These are phyloP conservation scores for Juncus effusus DNA, from an alignment of 176 grass and related monocot species.

Conservation along the genomic window DNA sequence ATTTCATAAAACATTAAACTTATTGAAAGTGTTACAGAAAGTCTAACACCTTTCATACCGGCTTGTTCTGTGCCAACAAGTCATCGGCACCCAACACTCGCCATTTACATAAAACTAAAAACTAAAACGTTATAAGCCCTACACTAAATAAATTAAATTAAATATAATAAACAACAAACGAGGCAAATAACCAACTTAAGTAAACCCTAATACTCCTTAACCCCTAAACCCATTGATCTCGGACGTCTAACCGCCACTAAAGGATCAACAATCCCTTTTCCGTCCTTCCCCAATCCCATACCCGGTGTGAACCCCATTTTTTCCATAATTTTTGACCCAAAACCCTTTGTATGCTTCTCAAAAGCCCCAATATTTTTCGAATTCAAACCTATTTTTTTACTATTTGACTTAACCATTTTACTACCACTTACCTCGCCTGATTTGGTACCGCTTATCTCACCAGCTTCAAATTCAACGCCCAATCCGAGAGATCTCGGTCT, in stretches of 20 bases:
- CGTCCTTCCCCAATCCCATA: constrained; percentile 65
- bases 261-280: constrained; percentile 59
- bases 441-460: constrained; percentile 33
- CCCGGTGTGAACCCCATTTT: constrained; percentile 82
- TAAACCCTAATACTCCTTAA: constrained; percentile 31
- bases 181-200: no score
- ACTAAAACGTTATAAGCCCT: no score
- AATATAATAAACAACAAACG: no score
- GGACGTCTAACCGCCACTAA: constrained; percentile 53
- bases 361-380: constrained; percentile 41
- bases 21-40: no score
- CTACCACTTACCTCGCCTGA: neutral
- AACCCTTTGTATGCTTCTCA: constrained; percentile 91
- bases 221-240: constrained; percentile 50
- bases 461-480: constrained; percentile 58
- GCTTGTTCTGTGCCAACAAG: no score
- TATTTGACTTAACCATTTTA: constrained; percentile 29
- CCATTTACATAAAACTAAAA: no score
- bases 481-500: constrained; percentile 88
- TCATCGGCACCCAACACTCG: no score
- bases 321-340: constrained; percentile 87
- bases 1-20: no score
- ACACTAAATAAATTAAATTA: no score
- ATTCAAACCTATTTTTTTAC: constrained; percentile 20
- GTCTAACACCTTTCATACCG: no score